A percentile compares a stretch with the other conserved stretches of the same genome.
Evolutionary conservation across 208 protist species (phyloP).

Genomic region (Trypanosoma avium): DNA sequence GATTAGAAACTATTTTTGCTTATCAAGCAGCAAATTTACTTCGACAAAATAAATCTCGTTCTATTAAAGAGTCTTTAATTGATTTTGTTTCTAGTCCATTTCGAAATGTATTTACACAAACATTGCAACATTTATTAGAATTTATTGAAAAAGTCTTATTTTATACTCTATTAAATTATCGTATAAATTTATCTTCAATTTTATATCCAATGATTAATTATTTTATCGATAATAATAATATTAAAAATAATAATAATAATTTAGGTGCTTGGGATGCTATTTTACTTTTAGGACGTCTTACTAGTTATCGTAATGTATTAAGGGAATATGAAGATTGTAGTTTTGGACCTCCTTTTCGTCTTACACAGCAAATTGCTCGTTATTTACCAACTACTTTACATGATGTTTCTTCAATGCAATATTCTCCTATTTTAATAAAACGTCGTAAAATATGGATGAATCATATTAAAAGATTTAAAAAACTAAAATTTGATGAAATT

Average conservation of each 20-base stretch:
- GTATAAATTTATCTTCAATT: conserved; percentile 1
- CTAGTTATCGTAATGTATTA: conserved; percentile 16
- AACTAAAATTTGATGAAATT: conserved; percentile 36
- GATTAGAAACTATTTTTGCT: conserved; percentile 72
- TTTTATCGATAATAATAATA: not conserved
- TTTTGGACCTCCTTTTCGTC: conserved; percentile 23
- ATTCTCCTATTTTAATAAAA: conserved; percentile 10
- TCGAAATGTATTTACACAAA: conserved; percentile 23
- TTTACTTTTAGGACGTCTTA: conserved; percentile 13
- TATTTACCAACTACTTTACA: conserved; percentile 30
- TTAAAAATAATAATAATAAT: not conserved
- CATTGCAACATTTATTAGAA: conserved; percentile 23
- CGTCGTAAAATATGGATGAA: conserved; percentile 28
- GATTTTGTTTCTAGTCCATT: conserved; percentile 27
- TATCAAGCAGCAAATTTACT: conserved; percentile 34
- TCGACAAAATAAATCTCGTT: conserved; percentile 22
- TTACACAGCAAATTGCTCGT: conserved; percentile 22
- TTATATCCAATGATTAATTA: not conserved
- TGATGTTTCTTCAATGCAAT: conserved; percentile 25
- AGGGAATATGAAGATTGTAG: conserved; percentile 5
- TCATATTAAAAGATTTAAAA: not conserved
- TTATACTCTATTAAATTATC: conserved; percentile 19
- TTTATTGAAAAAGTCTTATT: conserved; percentile 26
- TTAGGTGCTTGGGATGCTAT: not conserved
- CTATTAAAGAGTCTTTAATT: conserved; percentile 17